phyloP scores from a whole-genome alignment of 495 filamentous ascomycete genomes.

The Cercophora sp. region DNA sequence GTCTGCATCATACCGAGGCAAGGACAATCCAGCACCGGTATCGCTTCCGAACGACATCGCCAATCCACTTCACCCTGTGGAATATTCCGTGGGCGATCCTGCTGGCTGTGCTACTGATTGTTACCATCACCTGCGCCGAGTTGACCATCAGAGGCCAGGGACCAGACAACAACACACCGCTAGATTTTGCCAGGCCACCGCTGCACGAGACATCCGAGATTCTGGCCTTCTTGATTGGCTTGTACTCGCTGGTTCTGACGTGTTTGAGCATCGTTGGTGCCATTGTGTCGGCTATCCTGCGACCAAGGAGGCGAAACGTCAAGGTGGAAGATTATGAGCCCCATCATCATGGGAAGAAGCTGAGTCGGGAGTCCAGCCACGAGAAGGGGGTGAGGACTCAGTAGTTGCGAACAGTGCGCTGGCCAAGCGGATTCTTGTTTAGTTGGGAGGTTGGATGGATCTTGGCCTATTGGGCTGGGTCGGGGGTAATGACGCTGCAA shows the following conservation, averaged over 20 bases:
- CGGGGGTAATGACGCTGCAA: no score
- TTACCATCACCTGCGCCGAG: conserved; percentile 23
- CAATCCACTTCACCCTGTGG: conserved; percentile 23
- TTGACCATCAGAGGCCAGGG: conserved; percentile 24
- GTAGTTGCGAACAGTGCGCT: no score
- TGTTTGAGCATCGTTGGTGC: conserved; percentile 22
- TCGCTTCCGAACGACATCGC: conserved; percentile 10
- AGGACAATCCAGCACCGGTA: conserved; percentile 22
- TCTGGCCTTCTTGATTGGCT: conserved; percentile 24
- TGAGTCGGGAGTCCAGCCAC: neutral
- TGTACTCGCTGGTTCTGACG: conserved; percentile 25
- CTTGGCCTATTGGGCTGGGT: no score
- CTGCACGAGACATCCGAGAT: conserved; percentile 30
- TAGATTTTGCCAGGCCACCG: conserved; percentile 26
- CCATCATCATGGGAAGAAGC: neutral
- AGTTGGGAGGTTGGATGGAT: no score
- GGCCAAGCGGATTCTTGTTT: no score
- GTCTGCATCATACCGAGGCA: conserved; percentile 21
- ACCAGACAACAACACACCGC: conserved; percentile 18
- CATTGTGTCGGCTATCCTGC: conserved; percentile 5
- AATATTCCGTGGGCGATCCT: conserved; percentile 28
- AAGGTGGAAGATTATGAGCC: neutral
- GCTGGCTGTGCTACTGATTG: conserved; percentile 19
- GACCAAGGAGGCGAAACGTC: neutral
- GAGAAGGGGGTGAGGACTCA: no score